These are phyloP conservation scores for Stephanodiscus triporus DNA, from an alignment of 108 stramenopile genomes.

Conservation along the genomic window DNA sequence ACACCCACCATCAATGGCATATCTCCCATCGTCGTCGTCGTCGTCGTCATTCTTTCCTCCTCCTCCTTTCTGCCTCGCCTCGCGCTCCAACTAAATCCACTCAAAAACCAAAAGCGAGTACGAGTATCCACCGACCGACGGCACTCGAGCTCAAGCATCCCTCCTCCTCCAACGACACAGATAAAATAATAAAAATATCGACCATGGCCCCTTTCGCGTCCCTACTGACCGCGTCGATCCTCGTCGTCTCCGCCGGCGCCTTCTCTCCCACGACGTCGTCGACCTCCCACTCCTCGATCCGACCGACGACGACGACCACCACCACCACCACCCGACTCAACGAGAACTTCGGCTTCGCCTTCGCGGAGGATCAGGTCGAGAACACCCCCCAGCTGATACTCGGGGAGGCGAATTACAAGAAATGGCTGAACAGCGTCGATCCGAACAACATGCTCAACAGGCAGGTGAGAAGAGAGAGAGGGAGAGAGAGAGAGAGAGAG, in stretches of 20 bases:
- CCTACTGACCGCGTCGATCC: conserved; percentile 42
- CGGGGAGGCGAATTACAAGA: conserved; percentile 89
- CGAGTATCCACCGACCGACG: too few relatives aligned
- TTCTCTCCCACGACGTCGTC: conserved; percentile 25
- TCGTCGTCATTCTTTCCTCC: too few relatives aligned
- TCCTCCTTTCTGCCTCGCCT: too few relatives aligned
- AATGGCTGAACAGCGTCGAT: conserved; percentile 71
- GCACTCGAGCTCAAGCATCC: too few relatives aligned
- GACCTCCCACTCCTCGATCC: too few relatives aligned
- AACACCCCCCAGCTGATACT: conserved; percentile 76
- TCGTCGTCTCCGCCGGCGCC: conserved; percentile 43
- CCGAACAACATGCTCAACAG: conserved; percentile 82
- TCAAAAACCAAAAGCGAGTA: too few relatives aligned
- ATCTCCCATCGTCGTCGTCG: too few relatives aligned
- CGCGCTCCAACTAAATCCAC: too few relatives aligned
- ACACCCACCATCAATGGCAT: too few relatives aligned
- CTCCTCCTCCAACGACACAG: too few relatives aligned
- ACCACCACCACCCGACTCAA: conserved; percentile 33
- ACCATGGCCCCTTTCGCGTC: conserved; percentile 50
- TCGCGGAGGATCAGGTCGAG: conserved; percentile 80
- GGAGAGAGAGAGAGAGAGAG: too few relatives aligned
- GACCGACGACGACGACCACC: conserved; percentile 1
- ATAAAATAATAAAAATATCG: not conserved
- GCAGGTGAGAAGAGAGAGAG: conserved; percentile 58
- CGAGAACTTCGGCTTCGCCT: conserved; percentile 81